Base-by-base conservation (phyloP, 164 flowering plant genomes). In the Akebia trifoliata region DNA sequence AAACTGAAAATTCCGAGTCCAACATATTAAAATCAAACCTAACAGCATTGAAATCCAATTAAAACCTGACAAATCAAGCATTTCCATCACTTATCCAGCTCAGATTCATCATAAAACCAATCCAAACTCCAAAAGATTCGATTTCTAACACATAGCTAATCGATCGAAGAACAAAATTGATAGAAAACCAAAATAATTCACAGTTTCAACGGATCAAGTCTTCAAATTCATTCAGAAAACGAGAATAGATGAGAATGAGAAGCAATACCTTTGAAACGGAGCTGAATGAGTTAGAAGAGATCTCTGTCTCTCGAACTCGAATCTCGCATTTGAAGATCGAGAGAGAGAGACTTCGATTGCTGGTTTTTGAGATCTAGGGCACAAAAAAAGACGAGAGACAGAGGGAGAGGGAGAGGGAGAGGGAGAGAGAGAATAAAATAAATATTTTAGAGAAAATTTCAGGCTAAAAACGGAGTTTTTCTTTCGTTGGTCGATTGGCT, bases 311-410 rank as follows among this genome's bases (percentile, higher is more conserved):
- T 24, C 29, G 37, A 61, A 43, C 47, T 50, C 28, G 40, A 53
- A 35, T 54, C 52, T 56, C 8, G 43, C 22, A 50, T 49, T 32
- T 14, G 20, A 49, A 21, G 11, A 20, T 2, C n/a, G 32, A 53
- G 5, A 40, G 35, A 34, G 25, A 26, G 47, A 57, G 50, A 55
- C 8, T 28, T 42, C 39, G 54, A 31, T 47, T 28, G 35, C 30
- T 9, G 42, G 56, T 24, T 45, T 57, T 12, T 50, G 50, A 68
- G 72, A 68, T 68, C 72, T 68, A 63, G 64, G 67, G 64, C 67
- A 63, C 22, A 34, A 63, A 6, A 35, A 8, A 64, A 20, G 20
- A 44, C 9, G 15, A 44, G 51, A 52, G 40, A 29, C 42, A 44
- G 45, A 45, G 17, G 11, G 25, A 10, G 29, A 52, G 40, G 28